phyloP scores from a whole-genome alignment of 1,284 basidiomycete species.

The Malassezia dermatis region DNA sequence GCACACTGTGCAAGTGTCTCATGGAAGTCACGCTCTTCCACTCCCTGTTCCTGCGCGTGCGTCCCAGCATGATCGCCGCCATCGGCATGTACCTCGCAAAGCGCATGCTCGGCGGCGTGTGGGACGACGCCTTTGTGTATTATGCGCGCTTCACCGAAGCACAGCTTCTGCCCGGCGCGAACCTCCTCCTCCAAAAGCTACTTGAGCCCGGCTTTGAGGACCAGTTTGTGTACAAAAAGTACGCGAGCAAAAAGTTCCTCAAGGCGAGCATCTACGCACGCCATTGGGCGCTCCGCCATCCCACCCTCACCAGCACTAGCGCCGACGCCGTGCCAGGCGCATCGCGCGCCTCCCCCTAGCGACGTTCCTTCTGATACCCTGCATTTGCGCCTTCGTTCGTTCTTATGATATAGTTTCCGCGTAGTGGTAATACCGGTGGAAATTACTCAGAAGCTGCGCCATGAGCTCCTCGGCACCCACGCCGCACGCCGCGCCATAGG shows the following conservation, averaged over 20 bases:
- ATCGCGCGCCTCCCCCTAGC: background rate
- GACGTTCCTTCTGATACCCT: background rate
- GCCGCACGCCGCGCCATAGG: background rate
- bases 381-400: background rate
- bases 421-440: background rate
- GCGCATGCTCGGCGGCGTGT: constrained; percentile 46
- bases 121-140: constrained; percentile 75
- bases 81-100: constrained; percentile 69
- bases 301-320: constrained; percentile 5
- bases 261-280: constrained; percentile 58
- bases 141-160: constrained; percentile 87
- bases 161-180: constrained; percentile 72
- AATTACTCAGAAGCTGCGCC: background rate
- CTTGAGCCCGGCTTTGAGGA: constrained; percentile 67
- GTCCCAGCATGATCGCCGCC: constrained; percentile 89
- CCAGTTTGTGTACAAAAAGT: constrained; percentile 90
- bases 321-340: constrained; percentile 1
- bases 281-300: constrained; percentile 50
- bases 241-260: constrained; percentile 82
- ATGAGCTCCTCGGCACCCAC: background rate
- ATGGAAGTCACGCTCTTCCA: constrained; percentile 93
- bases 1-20: constrained; percentile 85
- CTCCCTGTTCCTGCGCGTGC: constrained; percentile 81
- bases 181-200: constrained; percentile 73
- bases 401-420: background rate